Evolutionary conservation across 305 asterid species (phyloP).

Genomic region (Fraxinus latifolia): DNA sequence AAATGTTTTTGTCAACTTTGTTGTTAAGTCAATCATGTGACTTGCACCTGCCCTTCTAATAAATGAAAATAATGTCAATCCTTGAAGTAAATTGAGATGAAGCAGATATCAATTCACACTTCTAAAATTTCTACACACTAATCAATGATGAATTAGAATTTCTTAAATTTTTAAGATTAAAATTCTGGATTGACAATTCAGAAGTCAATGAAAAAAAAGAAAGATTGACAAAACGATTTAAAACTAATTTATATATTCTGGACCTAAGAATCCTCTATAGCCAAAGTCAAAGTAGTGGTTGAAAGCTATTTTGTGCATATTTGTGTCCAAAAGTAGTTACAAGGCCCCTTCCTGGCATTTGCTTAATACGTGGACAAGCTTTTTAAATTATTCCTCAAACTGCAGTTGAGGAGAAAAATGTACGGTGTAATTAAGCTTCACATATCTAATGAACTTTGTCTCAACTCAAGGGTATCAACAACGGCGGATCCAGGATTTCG

Average conservation of each 20-base stretch:
- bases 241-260: neutral
- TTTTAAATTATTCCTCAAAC: too few species aligned
- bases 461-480: too few species aligned
- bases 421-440: too few species aligned
- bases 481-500: too few species aligned
- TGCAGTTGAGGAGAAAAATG: too few species aligned
- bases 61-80: neutral
- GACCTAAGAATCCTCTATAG: neutral
- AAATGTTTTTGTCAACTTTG: neutral
- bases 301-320: neutral
- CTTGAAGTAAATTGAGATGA: neutral
- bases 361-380: too few species aligned
- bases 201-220: neutral
- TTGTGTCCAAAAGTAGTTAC: neutral
- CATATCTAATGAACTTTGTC: too few species aligned
- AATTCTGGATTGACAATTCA: neutral
- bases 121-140: neutral
- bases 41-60: neutral
- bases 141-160: neutral
- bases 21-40: neutral
- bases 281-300: neutral
- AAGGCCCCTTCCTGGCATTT: neutral
- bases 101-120: neutral
- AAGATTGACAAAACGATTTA: neutral
- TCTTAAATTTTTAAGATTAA: neutral